A percentile compares a stretch with the other conserved stretches of the same genome.
phyloP scores from a whole-genome alignment of 148 eudicot species.

The Beta vulgaris region DNA sequence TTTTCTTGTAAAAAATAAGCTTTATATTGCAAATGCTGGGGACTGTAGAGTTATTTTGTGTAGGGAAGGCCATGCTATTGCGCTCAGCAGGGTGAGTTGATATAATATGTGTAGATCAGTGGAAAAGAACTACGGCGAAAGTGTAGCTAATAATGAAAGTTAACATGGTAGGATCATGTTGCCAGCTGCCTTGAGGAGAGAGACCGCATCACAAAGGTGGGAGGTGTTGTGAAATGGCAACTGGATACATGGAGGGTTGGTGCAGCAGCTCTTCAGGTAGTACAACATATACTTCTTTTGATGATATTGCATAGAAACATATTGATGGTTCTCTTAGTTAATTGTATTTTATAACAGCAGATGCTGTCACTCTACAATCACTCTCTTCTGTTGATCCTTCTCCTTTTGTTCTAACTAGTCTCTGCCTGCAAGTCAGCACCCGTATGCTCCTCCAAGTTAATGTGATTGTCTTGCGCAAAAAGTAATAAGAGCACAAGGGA shows the following conservation, averaged over 20 bases:
- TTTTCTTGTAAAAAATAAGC: slow-evolving; percentile 60
- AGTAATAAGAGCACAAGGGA: background rate
- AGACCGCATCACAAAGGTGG: slow-evolving; percentile 58
- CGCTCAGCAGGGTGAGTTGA: slow-evolving; percentile 75
- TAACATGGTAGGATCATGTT: slow-evolving; percentile 70
- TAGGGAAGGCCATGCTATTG: slow-evolving; percentile 55
- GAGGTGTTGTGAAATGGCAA: slow-evolving; percentile 85
- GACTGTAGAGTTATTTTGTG: slow-evolving; percentile 91
- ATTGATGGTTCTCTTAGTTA: background rate
- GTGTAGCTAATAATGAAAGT: slow-evolving; percentile 16
- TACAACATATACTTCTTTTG: slow-evolving; percentile 11
- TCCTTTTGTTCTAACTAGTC: background rate
- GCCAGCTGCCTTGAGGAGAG: slow-evolving; percentile 85
- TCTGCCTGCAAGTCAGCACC: background rate
- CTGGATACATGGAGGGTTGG: slow-evolving; percentile 99
- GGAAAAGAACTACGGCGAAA: background rate
- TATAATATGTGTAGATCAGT: background rate
- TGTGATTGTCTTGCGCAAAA: too few relatives aligned
- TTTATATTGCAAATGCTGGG: slow-evolving; percentile 90
- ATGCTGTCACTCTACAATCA: background rate
- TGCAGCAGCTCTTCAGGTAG: slow-evolving; percentile 88
- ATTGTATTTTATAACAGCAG: background rate
- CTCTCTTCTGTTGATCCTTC: background rate
- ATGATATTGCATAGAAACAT: slow-evolving; percentile 8
- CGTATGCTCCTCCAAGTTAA: too few relatives aligned